phyloP scores from a whole-genome alignment of 208 protist species.

The Jaenimonas drosophilae region DNA sequence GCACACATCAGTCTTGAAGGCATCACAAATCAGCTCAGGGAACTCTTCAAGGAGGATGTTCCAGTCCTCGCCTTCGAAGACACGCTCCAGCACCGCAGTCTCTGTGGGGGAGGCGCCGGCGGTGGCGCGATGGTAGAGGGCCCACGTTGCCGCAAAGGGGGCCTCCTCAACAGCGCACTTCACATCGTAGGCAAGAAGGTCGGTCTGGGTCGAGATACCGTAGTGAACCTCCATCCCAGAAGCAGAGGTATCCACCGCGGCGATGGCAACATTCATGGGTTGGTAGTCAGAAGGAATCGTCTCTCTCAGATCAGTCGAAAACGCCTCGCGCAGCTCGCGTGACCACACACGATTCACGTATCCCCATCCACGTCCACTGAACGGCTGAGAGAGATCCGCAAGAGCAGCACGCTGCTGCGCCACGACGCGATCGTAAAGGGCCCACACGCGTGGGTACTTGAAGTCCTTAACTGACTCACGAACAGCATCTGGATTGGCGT shows the following conservation, averaged over 20 bases:
- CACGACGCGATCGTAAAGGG: conserved; percentile 22
- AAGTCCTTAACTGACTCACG: conserved; percentile 4
- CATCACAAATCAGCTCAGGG: conserved; percentile 13
- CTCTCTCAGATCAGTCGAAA: not conserved
- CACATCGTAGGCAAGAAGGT: no score
- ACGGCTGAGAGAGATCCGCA: conserved; percentile 12
- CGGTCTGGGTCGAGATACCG: not conserved
- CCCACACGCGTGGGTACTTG: conserved; percentile 33
- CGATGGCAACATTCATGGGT: not conserved
- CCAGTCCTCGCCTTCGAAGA: conserved; percentile 35
- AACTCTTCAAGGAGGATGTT: conserved; percentile 14
- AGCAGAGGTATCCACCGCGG: not conserved
- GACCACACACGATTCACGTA: not conserved
- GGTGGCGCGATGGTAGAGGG: no score
- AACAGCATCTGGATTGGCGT: not conserved
- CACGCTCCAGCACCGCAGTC: conserved; percentile 1
- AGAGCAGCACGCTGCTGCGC: conserved; percentile 25
- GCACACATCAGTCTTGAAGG: conserved; percentile 31
- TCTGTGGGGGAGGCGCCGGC: no score
- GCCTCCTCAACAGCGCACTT: conserved; percentile 31
- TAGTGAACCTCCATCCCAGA: not conserved
- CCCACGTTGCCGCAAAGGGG: conserved; percentile 46
- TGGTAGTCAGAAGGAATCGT: not conserved
- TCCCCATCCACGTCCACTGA: conserved; percentile 26
- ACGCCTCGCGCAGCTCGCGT: not conserved